phyloP scores from a whole-genome alignment of 768 basidiomycete species.

The Russula compacta region DNA sequence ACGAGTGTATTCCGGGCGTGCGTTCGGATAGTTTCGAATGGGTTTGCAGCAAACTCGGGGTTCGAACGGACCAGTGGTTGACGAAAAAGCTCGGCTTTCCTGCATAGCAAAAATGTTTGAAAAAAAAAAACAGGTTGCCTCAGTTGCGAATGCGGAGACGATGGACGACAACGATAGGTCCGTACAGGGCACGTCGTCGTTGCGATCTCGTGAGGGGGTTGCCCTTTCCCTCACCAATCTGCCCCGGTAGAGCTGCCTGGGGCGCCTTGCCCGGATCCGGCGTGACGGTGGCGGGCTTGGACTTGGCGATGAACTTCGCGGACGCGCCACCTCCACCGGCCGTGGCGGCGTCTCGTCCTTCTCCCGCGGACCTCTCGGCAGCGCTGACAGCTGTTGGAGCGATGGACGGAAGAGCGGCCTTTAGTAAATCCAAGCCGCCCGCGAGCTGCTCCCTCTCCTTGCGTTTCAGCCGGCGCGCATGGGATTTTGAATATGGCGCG shows the following conservation, averaged over 20 bases:
- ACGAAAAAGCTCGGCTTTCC: conserved; percentile 57
- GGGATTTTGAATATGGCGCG: conserved; percentile 62
- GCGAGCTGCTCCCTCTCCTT: conserved; percentile 42
- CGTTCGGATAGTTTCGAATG: conserved; percentile 69
- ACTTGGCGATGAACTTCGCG: neutral
- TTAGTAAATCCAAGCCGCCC: conserved; percentile 29
- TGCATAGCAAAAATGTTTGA: conserved; percentile 26
- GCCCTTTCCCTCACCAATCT: conserved; percentile 60
- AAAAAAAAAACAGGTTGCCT: conserved; percentile 4
- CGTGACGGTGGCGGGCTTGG: neutral
- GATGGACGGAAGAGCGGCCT: conserved; percentile 46
- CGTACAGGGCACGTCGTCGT: conserved; percentile 61
- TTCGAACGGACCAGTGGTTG: conserved; percentile 63
- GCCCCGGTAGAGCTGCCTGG: conserved; percentile 32
- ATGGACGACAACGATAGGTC: conserved; percentile 5
- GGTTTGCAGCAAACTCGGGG: conserved; percentile 54
- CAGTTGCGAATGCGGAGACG: neutral
- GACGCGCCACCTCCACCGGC: neutral
- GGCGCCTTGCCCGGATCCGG: neutral
- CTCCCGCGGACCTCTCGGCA: conserved; percentile 8
- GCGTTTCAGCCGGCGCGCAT: conserved; percentile 59
- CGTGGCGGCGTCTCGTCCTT: conserved; percentile 1
- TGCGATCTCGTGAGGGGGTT: conserved; percentile 51
- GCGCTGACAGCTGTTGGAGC: neutral
- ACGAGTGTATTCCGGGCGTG: conserved; percentile 74